Evolutionary conservation across 2,329 filamentous ascomycete genomes (phyloP), one percentile per base, ranked within the genome.

Genomic region (Paracorniculantispora psalliotae): DNA sequence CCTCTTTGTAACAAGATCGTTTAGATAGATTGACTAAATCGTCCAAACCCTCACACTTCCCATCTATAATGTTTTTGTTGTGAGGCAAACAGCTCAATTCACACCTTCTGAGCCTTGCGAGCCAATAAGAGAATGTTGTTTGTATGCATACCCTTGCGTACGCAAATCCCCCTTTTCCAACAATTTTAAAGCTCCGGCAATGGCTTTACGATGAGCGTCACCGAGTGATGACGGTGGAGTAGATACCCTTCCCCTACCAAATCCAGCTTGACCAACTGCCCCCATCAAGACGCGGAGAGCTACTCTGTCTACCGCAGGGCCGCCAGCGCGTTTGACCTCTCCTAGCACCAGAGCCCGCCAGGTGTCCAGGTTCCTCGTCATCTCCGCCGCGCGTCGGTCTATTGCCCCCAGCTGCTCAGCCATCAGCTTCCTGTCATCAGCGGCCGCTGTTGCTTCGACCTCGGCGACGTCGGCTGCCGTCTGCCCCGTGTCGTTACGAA

Each of bases 401-500:
- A n/a, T 49, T 28, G 23, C 47, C 26, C 25, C 47, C 47, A 49
- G 26, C n/a, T 30, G 3, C 13, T 28, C 47, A 49, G 23, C 26
- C 47, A 28, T 23, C 23, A 30, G 47, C 13, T 49, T 33, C 23
- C 5, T 49, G 26, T 49, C 47, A 9, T 33, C 23, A 12, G 26
- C 47, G 23, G 23, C 23, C 8, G 47, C 47, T 28, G 4, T 49
- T 12, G 47, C 47, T 25, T 49, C 47, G 6, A 17, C 8, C 15
- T 49, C 47, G 7, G 47, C 47, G n/a, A 49, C 47, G 26, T 49
- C 47, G 47, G 47, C 47, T 28, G 47, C 47, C 47, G 48, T 35
- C 48, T 51, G 13, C 13, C 48, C 48, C 26, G 48, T 21, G 5
- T 35, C 28, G n/a, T 51, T 37, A 21, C 26, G 48, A 37, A 26